These are phyloP conservation scores for Mesembryanthemum crystallinum DNA, from an alignment of 148 eudicot species.

Conservation along the genomic window DNA sequence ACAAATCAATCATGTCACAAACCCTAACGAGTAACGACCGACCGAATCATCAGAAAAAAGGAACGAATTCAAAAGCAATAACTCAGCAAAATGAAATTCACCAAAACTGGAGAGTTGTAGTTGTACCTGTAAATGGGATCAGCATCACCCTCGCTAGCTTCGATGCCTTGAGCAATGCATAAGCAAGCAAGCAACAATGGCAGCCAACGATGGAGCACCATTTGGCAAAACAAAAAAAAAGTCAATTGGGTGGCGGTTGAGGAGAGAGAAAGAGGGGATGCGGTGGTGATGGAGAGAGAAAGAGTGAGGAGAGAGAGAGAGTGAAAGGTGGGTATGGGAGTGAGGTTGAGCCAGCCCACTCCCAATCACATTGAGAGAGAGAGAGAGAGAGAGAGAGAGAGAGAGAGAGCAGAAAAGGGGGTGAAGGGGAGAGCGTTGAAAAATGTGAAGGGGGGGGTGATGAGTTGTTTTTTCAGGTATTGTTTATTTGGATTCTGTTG, in stretches of 20 bases:
- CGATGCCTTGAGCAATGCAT: constrained; percentile 19
- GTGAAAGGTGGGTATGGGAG: background rate
- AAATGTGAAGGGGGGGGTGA: too few species aligned
- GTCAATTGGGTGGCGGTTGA: background rate
- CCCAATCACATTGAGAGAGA: constrained; percentile 6
- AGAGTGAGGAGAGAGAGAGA: background rate
- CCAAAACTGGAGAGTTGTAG: too few species aligned
- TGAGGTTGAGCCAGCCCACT: too few species aligned
- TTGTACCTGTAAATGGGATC: constrained; percentile 71
- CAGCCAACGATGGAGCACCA: constrained; percentile 34
- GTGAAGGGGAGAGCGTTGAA: background rate
- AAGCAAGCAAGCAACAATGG: constrained; percentile 29
- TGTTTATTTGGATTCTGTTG: too few species aligned
- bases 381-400: constrained; percentile 10
- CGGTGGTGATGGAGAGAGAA: too few species aligned
- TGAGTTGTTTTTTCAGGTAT: too few species aligned
- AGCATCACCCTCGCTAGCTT: constrained; percentile 56
- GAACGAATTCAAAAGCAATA: too few species aligned
- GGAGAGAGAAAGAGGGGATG: background rate
- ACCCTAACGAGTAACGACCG: background rate
- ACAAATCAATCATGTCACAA: background rate
- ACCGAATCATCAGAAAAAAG: too few species aligned
- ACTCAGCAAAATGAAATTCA: too few species aligned
- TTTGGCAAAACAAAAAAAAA: too few species aligned
- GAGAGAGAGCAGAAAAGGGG: too few species aligned